These are phyloP conservation scores for Wickerhamiella sorbophila DNA, from an alignment of 805 yeast species.

Conservation along the genomic window DNA sequence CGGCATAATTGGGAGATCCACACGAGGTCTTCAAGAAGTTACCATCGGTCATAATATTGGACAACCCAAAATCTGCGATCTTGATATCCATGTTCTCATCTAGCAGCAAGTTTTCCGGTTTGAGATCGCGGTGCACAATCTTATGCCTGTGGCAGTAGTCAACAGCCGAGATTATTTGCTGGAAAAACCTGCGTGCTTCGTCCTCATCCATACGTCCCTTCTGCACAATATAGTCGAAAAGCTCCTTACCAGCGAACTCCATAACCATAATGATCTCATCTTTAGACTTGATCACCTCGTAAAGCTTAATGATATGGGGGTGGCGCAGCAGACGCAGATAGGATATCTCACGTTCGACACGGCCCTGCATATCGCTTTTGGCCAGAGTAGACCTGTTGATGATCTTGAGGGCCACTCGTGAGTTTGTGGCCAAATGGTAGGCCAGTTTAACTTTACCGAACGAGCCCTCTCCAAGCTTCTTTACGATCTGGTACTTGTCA, in stretches of 20 bases:
- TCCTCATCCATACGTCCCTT: slow-evolving; percentile 83
- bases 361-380: slow-evolving; percentile 92
- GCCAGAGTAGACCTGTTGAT: slow-evolving; percentile 86
- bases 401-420: slow-evolving; percentile 82
- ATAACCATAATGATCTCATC: slow-evolving; percentile 96
- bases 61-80: slow-evolving; percentile 90
- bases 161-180: slow-evolving; percentile 91
- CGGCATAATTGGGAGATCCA: slow-evolving; percentile 95
- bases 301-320: slow-evolving; percentile 89
- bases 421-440: slow-evolving; percentile 79
- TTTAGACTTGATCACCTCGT: slow-evolving; percentile 87
- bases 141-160: slow-evolving; percentile 94
- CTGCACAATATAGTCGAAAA: slow-evolving; percentile 90
- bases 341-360: slow-evolving; percentile 87
- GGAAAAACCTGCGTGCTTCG: slow-evolving; percentile 87
- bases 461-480: slow-evolving; percentile 91
- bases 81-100: slow-evolving; percentile 87
- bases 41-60: slow-evolving; percentile 96
- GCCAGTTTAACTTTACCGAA: slow-evolving; percentile 93
- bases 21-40: slow-evolving; percentile 88
- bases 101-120: slow-evolving; percentile 81
- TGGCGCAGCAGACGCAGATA: slow-evolving; percentile 78
- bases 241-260: slow-evolving; percentile 91
- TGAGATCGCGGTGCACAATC: slow-evolving; percentile 90
- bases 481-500: slow-evolving; percentile 85